Base-by-base conservation (phyloP, 2,329 filamentous ascomycete species). In the Chaetothyriales sp. region DNA sequence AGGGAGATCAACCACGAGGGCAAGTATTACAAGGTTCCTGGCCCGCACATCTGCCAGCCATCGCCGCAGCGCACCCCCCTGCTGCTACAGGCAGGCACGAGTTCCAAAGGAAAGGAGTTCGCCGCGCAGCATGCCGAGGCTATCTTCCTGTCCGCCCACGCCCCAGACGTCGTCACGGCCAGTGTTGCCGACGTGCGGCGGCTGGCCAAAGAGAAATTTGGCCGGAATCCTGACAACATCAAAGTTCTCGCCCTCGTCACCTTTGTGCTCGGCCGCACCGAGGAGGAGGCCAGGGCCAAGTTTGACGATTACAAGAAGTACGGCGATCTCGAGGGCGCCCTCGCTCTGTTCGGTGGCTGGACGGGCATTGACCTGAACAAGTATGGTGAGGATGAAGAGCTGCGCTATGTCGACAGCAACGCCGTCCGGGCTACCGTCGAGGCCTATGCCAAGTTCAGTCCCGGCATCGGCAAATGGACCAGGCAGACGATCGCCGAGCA, bases 1-100 rank as follows among this genome's bases (percentile, higher is more conserved):
- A 71, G 82, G 5, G 66, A 77, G 53, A 85, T 86, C 63, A 73
- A 84, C 63, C 82, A 86, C 62, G 60, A 73, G 9, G 79, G 79
- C 1, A 75, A 76, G 49, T 62, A 65, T 51, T 74, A 73, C 59
- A 63, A 63, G 43, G 65, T 74, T 2, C 66, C 65, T 47, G 67
- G 70, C 5, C 66, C 67, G 1, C 70, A 72, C 50, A 72, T 73
- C 26, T 72, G 76, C 39, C 71, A 77, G 44, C 76, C 76, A 0
- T 77, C 75, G 0, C 74, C 74, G 3, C 76, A 79, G 56, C 65
- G 76, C 0, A 79, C 76, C 0, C 76, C 76, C 0, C 74, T 78
- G 51, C 64, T 79, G 0, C 75, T 78, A 59, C 78, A 80, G 54
- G 77, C 78, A 0, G 78, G 78, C 0, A 79, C 76, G 0, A 80